These are phyloP conservation scores for Neonectria ditissima DNA, from an alignment of 2,329 filamentous ascomycete genomes.

Conservation along the genomic window DNA sequence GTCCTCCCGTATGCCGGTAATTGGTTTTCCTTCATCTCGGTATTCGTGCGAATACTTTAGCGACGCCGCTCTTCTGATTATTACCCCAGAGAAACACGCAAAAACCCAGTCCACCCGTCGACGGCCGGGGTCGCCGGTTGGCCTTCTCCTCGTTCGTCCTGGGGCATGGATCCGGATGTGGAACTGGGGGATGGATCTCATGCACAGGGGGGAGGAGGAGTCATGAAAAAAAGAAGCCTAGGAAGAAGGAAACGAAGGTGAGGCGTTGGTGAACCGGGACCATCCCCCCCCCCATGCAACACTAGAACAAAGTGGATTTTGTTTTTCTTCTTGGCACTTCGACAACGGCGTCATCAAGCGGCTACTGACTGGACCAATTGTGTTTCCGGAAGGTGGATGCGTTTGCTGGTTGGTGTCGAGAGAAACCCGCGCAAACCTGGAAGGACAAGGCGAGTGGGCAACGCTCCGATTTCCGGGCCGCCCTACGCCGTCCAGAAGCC, in stretches of 20 bases:
- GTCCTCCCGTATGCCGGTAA: slow-evolving; percentile 16
- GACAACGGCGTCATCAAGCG: slow-evolving; percentile 1
- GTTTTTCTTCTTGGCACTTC: not conserved
- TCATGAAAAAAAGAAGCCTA: not conserved
- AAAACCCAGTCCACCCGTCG: slow-evolving; percentile 12
- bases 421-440: not conserved
- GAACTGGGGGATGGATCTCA: not conserved
- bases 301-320: slow-evolving; percentile 40
- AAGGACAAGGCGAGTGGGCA: not conserved
- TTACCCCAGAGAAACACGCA: slow-evolving; percentile 39
- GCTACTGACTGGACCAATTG: not conserved
- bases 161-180: slow-evolving; percentile 14
- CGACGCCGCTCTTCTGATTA: slow-evolving; percentile 9
- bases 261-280: not conserved
- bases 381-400: slow-evolving; percentile 7
- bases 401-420: not conserved
- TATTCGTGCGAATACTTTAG: not conserved
- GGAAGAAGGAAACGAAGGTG: not conserved
- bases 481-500: slow-evolving; percentile 8
- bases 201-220: not conserved
- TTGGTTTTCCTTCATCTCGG: slow-evolving; percentile 15
- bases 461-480: slow-evolving; percentile 25
- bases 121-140: slow-evolving; percentile 6
- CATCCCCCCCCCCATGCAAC: not conserved
- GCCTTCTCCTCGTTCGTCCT: slow-evolving; percentile 14